Evolutionary conservation across 768 basidiomycete species (phyloP).

Genomic region (Neoboletus subvelutipes): DNA sequence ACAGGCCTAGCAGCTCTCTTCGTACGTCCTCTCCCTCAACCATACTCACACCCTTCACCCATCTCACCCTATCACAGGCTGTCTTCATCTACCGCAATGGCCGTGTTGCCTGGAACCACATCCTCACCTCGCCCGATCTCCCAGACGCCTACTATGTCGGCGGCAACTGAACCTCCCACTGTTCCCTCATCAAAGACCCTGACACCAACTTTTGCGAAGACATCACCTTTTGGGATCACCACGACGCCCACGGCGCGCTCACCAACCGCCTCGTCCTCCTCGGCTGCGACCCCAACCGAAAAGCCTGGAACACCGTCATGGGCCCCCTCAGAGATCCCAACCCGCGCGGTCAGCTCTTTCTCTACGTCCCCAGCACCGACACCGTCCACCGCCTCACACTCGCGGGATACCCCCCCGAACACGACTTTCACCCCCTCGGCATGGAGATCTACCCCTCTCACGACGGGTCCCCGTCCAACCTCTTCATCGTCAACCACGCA

Average conservation of each 20-base stretch:
- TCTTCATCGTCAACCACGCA: slow-evolving; percentile 72
- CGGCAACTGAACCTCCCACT: slow-evolving; percentile 49
- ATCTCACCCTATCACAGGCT: slow-evolving; percentile 35
- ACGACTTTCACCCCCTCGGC: slow-evolving; percentile 75
- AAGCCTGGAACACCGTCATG: slow-evolving; percentile 75
- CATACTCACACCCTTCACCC: not conserved
- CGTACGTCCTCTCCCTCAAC: slow-evolving; percentile 2
- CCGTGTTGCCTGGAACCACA: slow-evolving; percentile 38
- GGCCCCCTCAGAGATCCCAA: slow-evolving; percentile 62
- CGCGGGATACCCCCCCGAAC: slow-evolving; percentile 49
- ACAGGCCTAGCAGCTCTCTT: slow-evolving; percentile 7
- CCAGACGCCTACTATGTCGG: slow-evolving; percentile 51
- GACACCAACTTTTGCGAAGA: slow-evolving; percentile 60
- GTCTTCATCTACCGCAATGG: slow-evolving; percentile 46
- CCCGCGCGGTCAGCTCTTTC: slow-evolving; percentile 61
- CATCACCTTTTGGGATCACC: slow-evolving; percentile 61
- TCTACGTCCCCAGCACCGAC: slow-evolving; percentile 38
- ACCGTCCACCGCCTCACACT: slow-evolving; percentile 44
- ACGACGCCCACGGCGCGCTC: slow-evolving; percentile 38
- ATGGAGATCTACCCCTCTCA: slow-evolving; percentile 55
- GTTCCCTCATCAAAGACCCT: slow-evolving; percentile 39
- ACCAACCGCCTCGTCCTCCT: slow-evolving; percentile 45
- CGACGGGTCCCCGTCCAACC: slow-evolving; percentile 47
- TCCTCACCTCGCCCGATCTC: slow-evolving; percentile 44
- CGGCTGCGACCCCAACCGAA: slow-evolving; percentile 44